Percentiles rank a stretch among this genome's conserved stretches.
Evolutionary conservation across 257 asterid species (phyloP).

Genomic region (Ajuga chamaepitys): DNA sequence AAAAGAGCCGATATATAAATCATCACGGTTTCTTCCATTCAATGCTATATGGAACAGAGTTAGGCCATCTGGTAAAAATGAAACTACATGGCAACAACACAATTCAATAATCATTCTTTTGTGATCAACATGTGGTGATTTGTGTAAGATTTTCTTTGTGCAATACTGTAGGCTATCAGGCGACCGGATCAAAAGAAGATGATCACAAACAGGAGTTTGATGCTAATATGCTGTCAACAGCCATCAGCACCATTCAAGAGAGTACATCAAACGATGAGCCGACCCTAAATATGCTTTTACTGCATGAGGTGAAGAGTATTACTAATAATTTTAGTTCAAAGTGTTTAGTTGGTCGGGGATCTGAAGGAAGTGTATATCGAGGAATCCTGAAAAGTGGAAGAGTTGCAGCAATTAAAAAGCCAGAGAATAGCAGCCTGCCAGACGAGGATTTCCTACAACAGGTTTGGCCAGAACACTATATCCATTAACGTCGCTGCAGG

Average conservation of each 20-base stretch:
- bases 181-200: no score
- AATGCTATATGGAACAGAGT: neutral
- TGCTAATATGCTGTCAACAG: no score
- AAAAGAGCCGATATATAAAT: neutral
- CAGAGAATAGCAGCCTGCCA: constrained; percentile 15
- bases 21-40: neutral
- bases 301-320: constrained; percentile 1
- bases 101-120: neutral
- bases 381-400: constrained; percentile 24
- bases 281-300: no score
- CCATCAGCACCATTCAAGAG: neutral
- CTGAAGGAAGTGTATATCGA: neutral
- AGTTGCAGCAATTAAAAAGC: constrained; percentile 19
- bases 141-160: neutral
- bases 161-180: no score
- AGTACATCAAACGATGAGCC: no score
- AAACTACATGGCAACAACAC: neutral
- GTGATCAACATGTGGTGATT: no score
- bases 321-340: constrained; percentile 7
- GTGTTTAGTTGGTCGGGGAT: constrained; percentile 4
- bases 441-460: constrained; percentile 20
- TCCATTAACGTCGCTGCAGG: neutral
- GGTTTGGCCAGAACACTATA: constrained; percentile 3
- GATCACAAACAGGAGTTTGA: no score
- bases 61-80: neutral